Percentiles rank a stretch among this genome's conserved stretches.
phyloP scores from a whole-genome alignment of 2,329 filamentous ascomycete genomes.

The Zymoseptoria brevis region DNA sequence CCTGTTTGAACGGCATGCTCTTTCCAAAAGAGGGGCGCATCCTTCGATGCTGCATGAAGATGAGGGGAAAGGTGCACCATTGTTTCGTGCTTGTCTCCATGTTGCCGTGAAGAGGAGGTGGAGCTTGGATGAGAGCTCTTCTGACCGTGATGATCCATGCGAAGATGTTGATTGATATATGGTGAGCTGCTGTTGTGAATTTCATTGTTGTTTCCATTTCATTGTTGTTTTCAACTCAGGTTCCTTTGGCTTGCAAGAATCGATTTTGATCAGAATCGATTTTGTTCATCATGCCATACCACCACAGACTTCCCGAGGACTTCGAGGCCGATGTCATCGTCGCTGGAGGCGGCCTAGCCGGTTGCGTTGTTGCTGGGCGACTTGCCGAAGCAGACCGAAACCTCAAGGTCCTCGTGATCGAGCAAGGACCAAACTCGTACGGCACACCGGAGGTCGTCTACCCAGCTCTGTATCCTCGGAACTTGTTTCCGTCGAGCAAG shows the following conservation, averaged over 20 bases:
- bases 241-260: neutral
- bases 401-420: conserved; percentile 46
- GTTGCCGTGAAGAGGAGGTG: neutral
- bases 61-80: neutral
- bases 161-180: neutral
- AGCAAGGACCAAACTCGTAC: conserved; percentile 47
- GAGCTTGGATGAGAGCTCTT: neutral
- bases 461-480: conserved; percentile 44
- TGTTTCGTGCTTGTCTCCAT: neutral
- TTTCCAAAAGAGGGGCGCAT: neutral
- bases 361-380: conserved; percentile 43
- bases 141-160: neutral
- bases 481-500: conserved; percentile 43
- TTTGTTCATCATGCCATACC: conserved; percentile 10
- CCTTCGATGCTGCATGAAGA: neutral
- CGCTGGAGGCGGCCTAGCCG: conserved; percentile 37
- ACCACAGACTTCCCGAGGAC: conserved; percentile 10
- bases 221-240: neutral
- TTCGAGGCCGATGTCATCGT: conserved; percentile 16
- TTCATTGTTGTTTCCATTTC: neutral
- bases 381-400: conserved; percentile 45
- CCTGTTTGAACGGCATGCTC: neutral
- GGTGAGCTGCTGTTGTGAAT: neutral
- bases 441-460: conserved; percentile 44
- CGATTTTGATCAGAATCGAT: neutral